Evolutionary conservation across 768 basidiomycete genomes (phyloP), one percentile per base, ranked within the genome.

Genomic region (Podaxis sp.): DNA sequence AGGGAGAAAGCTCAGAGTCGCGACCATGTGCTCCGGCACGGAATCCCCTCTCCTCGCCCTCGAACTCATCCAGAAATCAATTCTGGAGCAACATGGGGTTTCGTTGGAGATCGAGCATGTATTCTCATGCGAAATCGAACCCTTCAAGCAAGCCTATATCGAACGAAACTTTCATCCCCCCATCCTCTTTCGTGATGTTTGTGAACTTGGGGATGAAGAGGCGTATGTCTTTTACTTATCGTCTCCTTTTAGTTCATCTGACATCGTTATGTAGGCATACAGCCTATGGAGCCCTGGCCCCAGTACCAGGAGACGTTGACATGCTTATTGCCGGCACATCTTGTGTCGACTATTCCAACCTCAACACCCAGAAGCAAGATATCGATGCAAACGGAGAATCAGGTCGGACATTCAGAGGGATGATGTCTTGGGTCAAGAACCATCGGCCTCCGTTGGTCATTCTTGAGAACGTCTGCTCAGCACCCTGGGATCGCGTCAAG

Each of bases 11-110:
- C 77, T 98, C 71, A 90, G 94, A 72, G 85, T 98, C 61, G 95
- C 94, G 3, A 98, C 95, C 10, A 98, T 98, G 95, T 97, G 90
- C 74, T 96, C 94, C 44, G 95, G 95, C 25, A 98, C 95, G 5
- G 95, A 98, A 69, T 93, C 93, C 1, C 95, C 95, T 54, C 82
- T 98, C 23, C 86, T 97, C 37, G 95, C 95, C 13, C 79, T 98
- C 50, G 88, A 91, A 32, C 75, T 95, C 62, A 92, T 97, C 48
- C 87, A 87, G 59, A 84, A 88, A 61, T 84, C 88, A 4, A 82
- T 96, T 64, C 73, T 83, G 32, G 84, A 87, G 32, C 88, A 88
- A 65, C 84, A 86, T 65, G 82, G 77, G 2, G 66, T 89, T 55
- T 75, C 80, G 1, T 74, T 97, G 59, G 82, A 88, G 25, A 78